phyloP scores from a whole-genome alignment of 108 stramenopile species.

The Epipyxis sp. region DNA sequence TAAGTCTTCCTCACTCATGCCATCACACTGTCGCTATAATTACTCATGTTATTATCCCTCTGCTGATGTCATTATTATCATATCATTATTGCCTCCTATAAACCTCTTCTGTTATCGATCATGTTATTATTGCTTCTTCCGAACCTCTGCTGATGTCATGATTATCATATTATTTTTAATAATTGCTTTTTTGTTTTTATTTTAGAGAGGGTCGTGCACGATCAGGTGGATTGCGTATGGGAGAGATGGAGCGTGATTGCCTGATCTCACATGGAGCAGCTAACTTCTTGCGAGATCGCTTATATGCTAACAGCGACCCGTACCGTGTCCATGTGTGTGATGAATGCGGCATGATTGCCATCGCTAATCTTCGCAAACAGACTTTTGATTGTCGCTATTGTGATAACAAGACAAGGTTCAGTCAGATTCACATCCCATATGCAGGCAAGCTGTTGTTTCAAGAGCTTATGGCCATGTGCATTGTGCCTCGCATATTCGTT shows the following conservation, averaged over 20 bases:
- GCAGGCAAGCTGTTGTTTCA: constrained; percentile 68
- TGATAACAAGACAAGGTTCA: constrained; percentile 4
- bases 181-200: too few species aligned
- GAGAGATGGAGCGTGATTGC: constrained; percentile 99
- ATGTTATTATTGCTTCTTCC: too few species aligned
- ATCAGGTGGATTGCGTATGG: constrained; percentile 98
- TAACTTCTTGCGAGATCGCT: constrained; percentile 94
- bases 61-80: too few species aligned
- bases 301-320: constrained; percentile 94
- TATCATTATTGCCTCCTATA: too few species aligned
- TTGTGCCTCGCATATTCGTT: constrained; percentile 47
- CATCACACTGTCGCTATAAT: too few species aligned
- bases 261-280: constrained; percentile 98
- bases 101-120: too few species aligned
- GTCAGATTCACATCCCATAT: constrained; percentile 59
- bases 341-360: constrained; percentile 90
- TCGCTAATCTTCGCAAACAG: constrained; percentile 91
- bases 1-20: too few species aligned
- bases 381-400: constrained; percentile 78
- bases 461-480: constrained; percentile 65
- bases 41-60: too few species aligned
- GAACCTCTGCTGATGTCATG: too few species aligned
- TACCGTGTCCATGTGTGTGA: constrained; percentile 95
- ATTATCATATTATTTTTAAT: too few species aligned
- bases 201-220: constrained; percentile 96